phyloP scores from a whole-genome alignment of 257 asterid species.

The Nicotiana attenuata region DNA sequence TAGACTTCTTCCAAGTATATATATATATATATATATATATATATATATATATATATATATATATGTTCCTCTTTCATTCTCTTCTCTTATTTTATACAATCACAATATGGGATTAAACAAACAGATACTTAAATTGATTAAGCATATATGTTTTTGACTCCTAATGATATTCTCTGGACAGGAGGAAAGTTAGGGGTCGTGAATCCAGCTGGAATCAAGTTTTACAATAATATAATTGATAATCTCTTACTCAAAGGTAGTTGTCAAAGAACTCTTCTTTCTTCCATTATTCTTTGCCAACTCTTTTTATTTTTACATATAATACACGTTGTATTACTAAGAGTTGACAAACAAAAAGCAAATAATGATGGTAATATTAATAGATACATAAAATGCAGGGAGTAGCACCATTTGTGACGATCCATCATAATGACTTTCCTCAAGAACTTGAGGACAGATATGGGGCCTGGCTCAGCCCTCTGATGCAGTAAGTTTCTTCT shows the following conservation, averaged over 20 bases:
- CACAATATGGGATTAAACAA: background rate
- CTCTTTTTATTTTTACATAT: background rate
- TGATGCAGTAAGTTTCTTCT: constrained; percentile 15
- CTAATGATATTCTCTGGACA: background rate
- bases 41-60: constrained; percentile 23
- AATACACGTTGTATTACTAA: background rate
- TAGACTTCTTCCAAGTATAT: constrained; percentile 67
- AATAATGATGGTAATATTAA: background rate
- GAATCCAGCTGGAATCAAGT: constrained; percentile 41
- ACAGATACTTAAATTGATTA: background rate
- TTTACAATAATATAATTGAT: constrained; percentile 51
- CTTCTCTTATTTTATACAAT: background rate
- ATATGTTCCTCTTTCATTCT: background rate
- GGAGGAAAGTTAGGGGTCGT: constrained; percentile 58
- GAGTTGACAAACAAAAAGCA: background rate
- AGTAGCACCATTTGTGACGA: constrained; percentile 32
- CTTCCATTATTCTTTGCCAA: background rate
- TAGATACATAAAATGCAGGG: constrained; percentile 16
- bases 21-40: constrained; percentile 14
- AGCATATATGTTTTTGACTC: background rate
- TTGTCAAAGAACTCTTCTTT: background rate
- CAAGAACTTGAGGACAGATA: constrained; percentile 25
- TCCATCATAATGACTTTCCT: constrained; percentile 28
- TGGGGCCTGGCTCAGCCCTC: constrained; percentile 33
- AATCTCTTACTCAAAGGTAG: constrained; percentile 48